Conservation (phyloP, 2,329 filamentous ascomycete species). For the Claviceps paspali region DNA sequence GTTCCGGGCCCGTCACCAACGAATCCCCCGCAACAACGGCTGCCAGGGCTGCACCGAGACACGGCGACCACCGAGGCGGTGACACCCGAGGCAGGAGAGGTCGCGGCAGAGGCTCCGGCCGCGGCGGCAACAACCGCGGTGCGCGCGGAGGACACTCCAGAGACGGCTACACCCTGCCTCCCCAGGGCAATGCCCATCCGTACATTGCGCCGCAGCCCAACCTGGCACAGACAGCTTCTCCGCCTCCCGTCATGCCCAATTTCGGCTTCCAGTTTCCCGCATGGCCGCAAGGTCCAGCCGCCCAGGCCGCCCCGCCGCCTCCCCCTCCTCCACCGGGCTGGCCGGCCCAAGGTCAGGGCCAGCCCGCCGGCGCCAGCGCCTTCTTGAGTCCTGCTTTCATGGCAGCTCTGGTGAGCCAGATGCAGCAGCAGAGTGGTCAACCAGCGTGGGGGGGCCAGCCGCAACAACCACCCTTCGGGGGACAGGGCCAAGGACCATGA, state of each 20-base stretch:
- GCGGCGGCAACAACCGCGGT: slow-evolving; percentile 23
- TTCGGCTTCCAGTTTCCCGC: slow-evolving; percentile 29
- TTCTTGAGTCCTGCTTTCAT: slow-evolving; percentile 46
- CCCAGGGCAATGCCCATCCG: slow-evolving; percentile 16
- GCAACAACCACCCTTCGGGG: slow-evolving; percentile 12
- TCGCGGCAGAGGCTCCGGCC: slow-evolving; percentile 26
- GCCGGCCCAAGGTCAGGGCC: slow-evolving; percentile 10
- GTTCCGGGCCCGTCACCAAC: slow-evolving; percentile 29
- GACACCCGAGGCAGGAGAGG: slow-evolving; percentile 21
- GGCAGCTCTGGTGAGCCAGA: slow-evolving; percentile 30
- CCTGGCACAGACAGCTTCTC: no score
- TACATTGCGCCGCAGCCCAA: slow-evolving; percentile 10
- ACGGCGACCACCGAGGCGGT: slow-evolving; percentile 23
- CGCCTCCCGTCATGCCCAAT: slow-evolving; percentile 16
- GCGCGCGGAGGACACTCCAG: slow-evolving; percentile 12
- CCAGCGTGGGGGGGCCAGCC: slow-evolving; percentile 15
- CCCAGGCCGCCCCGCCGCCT: slow-evolving; percentile 17
- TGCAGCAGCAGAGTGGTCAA: slow-evolving; percentile 19
- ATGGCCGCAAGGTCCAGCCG: slow-evolving; percentile 22
- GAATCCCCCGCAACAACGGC: slow-evolving; percentile 21
- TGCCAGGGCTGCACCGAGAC: slow-evolving; percentile 10
- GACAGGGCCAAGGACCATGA: not conserved
- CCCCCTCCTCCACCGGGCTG: slow-evolving; percentile 26
- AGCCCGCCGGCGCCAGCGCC: slow-evolving; percentile 21
- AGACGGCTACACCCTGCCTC: slow-evolving; percentile 28